Evolutionary conservation across 352 stramenopile species (phyloP), one percentile per base, ranked within the genome.

Genomic region (Phytophthora quininea): DNA sequence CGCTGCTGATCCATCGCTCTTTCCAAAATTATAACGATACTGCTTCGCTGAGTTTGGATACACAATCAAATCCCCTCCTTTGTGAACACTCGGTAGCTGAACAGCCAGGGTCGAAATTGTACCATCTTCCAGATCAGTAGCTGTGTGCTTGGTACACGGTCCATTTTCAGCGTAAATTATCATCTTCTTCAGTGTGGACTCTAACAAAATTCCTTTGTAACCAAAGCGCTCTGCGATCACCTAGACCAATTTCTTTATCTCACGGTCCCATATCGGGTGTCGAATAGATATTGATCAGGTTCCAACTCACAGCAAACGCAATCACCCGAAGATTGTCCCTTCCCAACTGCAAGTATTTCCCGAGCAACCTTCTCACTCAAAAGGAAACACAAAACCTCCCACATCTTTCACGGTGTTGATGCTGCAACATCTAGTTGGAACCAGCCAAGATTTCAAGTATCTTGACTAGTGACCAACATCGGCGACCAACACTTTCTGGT

Each of bases 41-140:
- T 64, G 52, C 32, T 52, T 12, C 14, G 56, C 29, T 1, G 33
- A n/a, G 30, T 58, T n/a, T 32, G 29, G 60, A 62, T 58, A 67
- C 6, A 77, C 63, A 3, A 69, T 27, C 47, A 73, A 45, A 37
- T 69, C 68, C 8, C 68, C 63, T 31, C 63, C 69, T 62, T 71
- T 31, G 29, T 66, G 73, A n/a, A 24, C 10, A 5, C 63, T 66
- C 1, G 80, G 74, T 0, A 80, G 55, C 37, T 82, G 65, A 5
- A 89, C n/a, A 11, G 86, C 63, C 9, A 90, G 50, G 10, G 76
- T 88, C 2, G 74, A 76, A 32, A 85, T 80, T 79, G 79, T 85
- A 11, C 74, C 77, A 5, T 68, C 69, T n/a, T 43, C 59, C 29
- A 87, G 85, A 64, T 90, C 78, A 3, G 71, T 87, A 51, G 86